These are phyloP conservation scores for Fusarium fracticaudum DNA, from an alignment of 2,329 filamentous ascomycete species.

Conservation along the genomic window DNA sequence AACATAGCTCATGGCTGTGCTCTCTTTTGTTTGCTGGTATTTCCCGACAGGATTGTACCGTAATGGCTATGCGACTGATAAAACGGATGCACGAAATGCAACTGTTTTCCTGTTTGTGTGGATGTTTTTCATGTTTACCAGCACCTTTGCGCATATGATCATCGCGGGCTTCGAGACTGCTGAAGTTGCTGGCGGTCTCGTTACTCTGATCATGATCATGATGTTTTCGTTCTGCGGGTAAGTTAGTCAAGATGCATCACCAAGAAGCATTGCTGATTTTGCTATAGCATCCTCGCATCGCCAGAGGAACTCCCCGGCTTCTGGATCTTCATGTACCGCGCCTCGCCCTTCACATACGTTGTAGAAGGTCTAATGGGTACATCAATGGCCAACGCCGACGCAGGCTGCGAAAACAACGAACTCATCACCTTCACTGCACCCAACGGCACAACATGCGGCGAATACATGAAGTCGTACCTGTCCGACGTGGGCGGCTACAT, in stretches of 20 bases:
- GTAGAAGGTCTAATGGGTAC: conserved; percentile 72
- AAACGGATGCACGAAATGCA: conserved; percentile 59
- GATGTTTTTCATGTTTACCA: conserved; percentile 72
- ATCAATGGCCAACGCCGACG: conserved; percentile 67
- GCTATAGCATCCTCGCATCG: conserved; percentile 60
- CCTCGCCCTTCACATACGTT: conserved; percentile 80
- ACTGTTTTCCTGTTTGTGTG: conserved; percentile 72
- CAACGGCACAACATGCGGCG: conserved; percentile 59
- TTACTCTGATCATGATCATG: conserved; percentile 71
- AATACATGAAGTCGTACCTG: conserved; percentile 64
- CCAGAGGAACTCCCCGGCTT: conserved; percentile 72
- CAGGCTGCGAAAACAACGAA: conserved; percentile 73
- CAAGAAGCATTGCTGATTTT: too few species aligned
- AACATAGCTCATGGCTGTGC: conserved; percentile 49
- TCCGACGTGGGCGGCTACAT: conserved; percentile 57
- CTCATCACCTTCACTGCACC: conserved; percentile 69
- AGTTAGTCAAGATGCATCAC: conserved; percentile 44
- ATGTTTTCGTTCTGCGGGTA: conserved; percentile 73
- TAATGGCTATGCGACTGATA: conserved; percentile 63
- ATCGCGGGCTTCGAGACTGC: conserved; percentile 71
- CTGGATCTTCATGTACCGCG: conserved; percentile 81
- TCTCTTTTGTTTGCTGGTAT: conserved; percentile 74
- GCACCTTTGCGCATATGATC: conserved; percentile 72
- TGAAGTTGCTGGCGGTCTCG: conserved; percentile 71
- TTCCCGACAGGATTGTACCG: conserved; percentile 72